Evolutionary conservation across 495 filamentous ascomycete species (phyloP), one percentile per base, ranked within the genome.

Genomic region (Elaphomyces granulatus): DNA sequence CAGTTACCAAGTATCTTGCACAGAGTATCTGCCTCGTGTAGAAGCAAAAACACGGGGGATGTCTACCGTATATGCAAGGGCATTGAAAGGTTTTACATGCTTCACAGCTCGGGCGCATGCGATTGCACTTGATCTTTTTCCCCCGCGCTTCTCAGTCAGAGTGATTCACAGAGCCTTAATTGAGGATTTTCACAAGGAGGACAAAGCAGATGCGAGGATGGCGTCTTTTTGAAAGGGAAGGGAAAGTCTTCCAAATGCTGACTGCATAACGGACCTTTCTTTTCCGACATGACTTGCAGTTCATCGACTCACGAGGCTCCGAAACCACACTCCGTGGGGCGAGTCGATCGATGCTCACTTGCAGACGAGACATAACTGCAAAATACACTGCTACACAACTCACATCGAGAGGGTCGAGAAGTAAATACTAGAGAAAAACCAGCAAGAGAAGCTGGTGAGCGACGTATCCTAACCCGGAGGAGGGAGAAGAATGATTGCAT

Each of bases 201-300:
- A n/a, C n/a, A n/a, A n/a, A n/a, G n/a, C n/a, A 32, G 8, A 18
- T 8, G 26, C 39, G 18, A 41, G 50, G 39, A 43, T 39, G 18
- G 34, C 10, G 8, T n/a, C 15, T 8, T 34, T 26, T 28, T 37
- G 36, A 41, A 20, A 16, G 33, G 18, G 19, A 31, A 8, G 39
- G 9, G 32, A 43, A 41, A 14, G 30, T 33, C 16, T 17, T 3
- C 10, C 19, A n/a, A n/a, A n/a, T n/a, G n/a, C n/a, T n/a, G n/a
- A n/a, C n/a, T n/a, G n/a, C 12, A 28, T 34, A 12, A 55, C 37
- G 2, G 37, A 85, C 82, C 68, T 92, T 92, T 51, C 84, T 71
- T 56, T 87, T 92, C 46, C 84, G 76, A 66, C 84, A 92, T 16
- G 80, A 86, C 55, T 92, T 88, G 74, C 84, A 92, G 58, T 92